Evolutionary conservation across 2,329 filamentous ascomycete species (phyloP).

Genomic region (Orbilia brochopaga): DNA sequence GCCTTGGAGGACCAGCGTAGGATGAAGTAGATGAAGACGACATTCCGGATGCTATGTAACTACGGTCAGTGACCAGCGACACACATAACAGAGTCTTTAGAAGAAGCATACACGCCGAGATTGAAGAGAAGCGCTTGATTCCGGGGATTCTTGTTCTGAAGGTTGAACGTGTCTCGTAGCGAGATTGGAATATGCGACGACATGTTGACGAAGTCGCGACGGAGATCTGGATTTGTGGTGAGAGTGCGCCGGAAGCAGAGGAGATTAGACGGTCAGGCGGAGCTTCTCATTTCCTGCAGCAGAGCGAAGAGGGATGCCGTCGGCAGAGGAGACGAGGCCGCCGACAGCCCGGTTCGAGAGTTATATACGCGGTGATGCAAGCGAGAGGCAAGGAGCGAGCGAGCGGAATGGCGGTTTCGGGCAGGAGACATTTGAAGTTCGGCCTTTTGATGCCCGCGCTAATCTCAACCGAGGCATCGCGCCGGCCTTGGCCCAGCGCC

Average conservation of each 20-base stretch:
- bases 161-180: slow-evolving; percentile 44
- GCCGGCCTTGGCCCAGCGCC: slow-evolving; percentile 25
- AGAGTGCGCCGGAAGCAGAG: slow-evolving; percentile 19
- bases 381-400: neutral
- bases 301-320: neutral
- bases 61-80: slow-evolving; percentile 11
- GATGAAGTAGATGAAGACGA: slow-evolving; percentile 87
- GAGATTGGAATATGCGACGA: slow-evolving; percentile 48
- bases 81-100: neutral
- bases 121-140: slow-evolving; percentile 47
- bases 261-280: slow-evolving; percentile 7
- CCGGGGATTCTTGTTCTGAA: slow-evolving; percentile 42
- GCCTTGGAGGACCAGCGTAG: slow-evolving; percentile 79
- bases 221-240: neutral
- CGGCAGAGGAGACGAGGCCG: slow-evolving; percentile 6
- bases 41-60: slow-evolving; percentile 72
- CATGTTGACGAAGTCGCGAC: slow-evolving; percentile 10
- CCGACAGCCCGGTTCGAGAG: slow-evolving; percentile 3
- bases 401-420: slow-evolving; percentile 16
- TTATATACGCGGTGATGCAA: neutral
- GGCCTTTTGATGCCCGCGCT: slow-evolving; percentile 22
- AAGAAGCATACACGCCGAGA: slow-evolving; percentile 32
- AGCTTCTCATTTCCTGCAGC: slow-evolving; percentile 21
- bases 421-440: slow-evolving; percentile 27
- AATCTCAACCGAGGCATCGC: slow-evolving; percentile 46